Evolutionary conservation across 768 basidiomycete genomes (phyloP).

Genomic region (Psilocybe cubensis): DNA sequence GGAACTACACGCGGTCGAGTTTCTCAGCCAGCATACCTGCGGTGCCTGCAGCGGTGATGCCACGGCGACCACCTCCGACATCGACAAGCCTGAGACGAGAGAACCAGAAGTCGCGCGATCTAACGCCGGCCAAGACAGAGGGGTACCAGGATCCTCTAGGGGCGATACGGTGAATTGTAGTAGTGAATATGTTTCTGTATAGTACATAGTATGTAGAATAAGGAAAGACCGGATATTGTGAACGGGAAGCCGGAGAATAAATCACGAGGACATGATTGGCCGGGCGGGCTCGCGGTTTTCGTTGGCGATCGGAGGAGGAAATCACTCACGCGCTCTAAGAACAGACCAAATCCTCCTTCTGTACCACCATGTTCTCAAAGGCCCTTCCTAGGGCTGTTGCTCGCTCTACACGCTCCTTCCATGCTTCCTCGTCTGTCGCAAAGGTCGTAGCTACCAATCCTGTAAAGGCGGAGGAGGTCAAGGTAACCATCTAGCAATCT

Average conservation of each 20-base stretch:
- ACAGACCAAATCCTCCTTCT: conserved; percentile 9
- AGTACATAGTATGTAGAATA: conserved; percentile 15
- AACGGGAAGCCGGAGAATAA: conserved; percentile 25
- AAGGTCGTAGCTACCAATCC: conserved; percentile 74
- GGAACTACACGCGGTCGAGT: conserved; percentile 59
- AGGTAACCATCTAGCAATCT: conserved; percentile 45
- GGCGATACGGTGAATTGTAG: conserved; percentile 30
- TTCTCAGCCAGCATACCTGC: conserved; percentile 38
- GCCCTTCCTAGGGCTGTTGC: conserved; percentile 56
- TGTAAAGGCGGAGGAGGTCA: conserved; percentile 80
- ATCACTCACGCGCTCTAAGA: conserved; percentile 18
- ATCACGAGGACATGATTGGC: conserved; percentile 48
- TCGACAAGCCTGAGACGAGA: conserved; percentile 39
- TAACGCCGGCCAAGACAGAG: conserved; percentile 26
- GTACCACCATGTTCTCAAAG: conserved; percentile 65
- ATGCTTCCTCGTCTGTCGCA: conserved; percentile 60
- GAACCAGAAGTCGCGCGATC: conserved; percentile 29
- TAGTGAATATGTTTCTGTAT: conserved; percentile 14
- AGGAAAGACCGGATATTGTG: conserved; percentile 8
- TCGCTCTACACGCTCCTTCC: conserved; percentile 62
- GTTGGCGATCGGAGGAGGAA: conserved; percentile 29
- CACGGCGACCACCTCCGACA: conserved; percentile 54
- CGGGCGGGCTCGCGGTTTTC: conserved; percentile 34
- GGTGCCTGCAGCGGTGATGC: conserved; percentile 46
- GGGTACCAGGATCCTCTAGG: conserved; percentile 46